Base-by-base conservation (phyloP, 306 rosid genomes). In the Cicer bijugum region DNA sequence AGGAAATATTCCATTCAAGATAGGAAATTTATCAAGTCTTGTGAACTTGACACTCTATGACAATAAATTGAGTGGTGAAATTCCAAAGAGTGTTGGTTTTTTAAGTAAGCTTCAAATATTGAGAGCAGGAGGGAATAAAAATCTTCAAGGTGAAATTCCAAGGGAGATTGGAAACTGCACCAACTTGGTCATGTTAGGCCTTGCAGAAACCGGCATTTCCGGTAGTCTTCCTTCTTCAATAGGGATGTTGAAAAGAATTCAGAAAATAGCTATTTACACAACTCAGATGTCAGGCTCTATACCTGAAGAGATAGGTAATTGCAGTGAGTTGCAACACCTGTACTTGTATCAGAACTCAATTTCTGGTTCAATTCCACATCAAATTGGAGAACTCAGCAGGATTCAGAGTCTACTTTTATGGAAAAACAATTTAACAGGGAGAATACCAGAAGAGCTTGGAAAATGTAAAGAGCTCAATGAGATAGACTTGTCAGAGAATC, bases 241-340 rank as follows among this genome's bases (percentile, higher is more conserved):
- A 45, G 93, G 92, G 75, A 82, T 40, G 84, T 86, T 93, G 47
- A 84, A 77, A 67, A 80, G 79, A 7, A 17, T 93, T 42, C 88
- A 87, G 72, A 90, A 85, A 53, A 81, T 93, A 15, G 89, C 90
- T 80, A 66, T 93, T 23, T 93, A 93, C 85, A 86, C 91, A 42
- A 69, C 91, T 68, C 82, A 68, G 12, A 58, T 93, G 35, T 83
- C 90, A 1, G 93, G 93, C 80, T 79, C 91, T 42, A 86, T 93
- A 48, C 97, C 98, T n/a, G 98, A 90, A 83, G 97, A 87, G 82
- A 93, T 93, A 45, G 96, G 86, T 39, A 85, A 89, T 75, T 90
- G 96, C 86, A 86, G 86, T 58, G 93, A 89, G 83, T 55, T 93
- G 82, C 89, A 84, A 85, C 75, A 78, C 42, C 78, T 93, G 59